Evolutionary conservation across 2,329 filamentous ascomycete species (phyloP).

Genomic region (Chaetomium strumarium): DNA sequence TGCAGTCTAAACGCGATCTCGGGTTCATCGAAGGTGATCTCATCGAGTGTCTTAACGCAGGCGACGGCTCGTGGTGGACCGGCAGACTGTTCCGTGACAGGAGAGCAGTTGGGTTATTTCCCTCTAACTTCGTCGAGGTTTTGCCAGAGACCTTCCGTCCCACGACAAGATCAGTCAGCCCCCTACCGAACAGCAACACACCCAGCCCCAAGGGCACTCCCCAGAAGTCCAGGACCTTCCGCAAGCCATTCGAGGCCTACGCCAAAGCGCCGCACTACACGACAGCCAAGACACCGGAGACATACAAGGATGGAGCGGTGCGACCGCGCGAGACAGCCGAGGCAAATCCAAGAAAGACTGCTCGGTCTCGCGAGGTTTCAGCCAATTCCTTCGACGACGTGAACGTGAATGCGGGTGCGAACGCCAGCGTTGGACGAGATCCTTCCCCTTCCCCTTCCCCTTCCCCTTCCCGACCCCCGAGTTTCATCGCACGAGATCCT

Average conservation of each 20-base stretch:
- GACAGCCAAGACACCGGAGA: conserved; percentile 54
- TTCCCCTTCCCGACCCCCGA: conserved; percentile 4
- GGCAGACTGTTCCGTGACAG: conserved; percentile 84
- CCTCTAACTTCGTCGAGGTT: conserved; percentile 94
- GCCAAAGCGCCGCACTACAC: conserved; percentile 61
- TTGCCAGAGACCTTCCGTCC: conserved; percentile 81
- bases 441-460: conserved; percentile 2
- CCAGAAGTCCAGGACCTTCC: conserved; percentile 57
- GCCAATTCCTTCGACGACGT: conserved; percentile 30
- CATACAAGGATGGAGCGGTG: conserved; percentile 42
- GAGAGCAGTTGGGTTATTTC: conserved; percentile 86
- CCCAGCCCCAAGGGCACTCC: conserved; percentile 49
- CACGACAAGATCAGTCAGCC: conserved; percentile 54
- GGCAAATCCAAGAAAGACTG: conserved; percentile 44
- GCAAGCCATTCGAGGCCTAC: conserved; percentile 63
- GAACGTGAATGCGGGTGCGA: conserved; percentile 30
- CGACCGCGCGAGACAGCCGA: conserved; percentile 44
- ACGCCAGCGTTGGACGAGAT: conserved; percentile 23
- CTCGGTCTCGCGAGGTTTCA: conserved; percentile 38
- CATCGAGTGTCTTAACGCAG: conserved; percentile 96
- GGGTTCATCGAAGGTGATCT: conserved; percentile 97
- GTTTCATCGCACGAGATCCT: not conserved
- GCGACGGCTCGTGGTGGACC: conserved; percentile 98
- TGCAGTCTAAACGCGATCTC: conserved; percentile 78
- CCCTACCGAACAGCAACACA: conserved; percentile 51